phyloP scores from a whole-genome alignment of 2,329 filamentous ascomycete species.

The Cladosporium sp. region DNA sequence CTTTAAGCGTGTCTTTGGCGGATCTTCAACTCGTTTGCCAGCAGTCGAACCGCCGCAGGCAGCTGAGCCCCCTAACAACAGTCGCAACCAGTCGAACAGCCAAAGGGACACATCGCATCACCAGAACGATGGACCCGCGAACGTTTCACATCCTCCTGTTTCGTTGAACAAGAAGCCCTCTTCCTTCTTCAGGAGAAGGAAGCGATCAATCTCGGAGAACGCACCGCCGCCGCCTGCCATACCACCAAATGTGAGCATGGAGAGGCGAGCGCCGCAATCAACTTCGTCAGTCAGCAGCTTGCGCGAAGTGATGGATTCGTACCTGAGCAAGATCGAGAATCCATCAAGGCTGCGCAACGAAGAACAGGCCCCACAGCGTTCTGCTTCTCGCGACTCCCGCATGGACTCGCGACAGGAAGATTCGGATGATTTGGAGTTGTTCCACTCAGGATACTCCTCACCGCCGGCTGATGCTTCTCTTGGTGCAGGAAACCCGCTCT shows the following conservation, averaged over 20 bases:
- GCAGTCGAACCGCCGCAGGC: slow-evolving; percentile 1
- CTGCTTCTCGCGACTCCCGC: slow-evolving; percentile 25
- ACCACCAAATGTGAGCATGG: slow-evolving; percentile 37
- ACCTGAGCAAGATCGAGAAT: slow-evolving; percentile 46
- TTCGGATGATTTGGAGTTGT: slow-evolving; percentile 51
- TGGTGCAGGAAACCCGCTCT: slow-evolving; percentile 35
- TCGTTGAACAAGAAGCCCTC: slow-evolving; percentile 82
- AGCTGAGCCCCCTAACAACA: neutral
- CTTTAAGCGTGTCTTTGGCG: slow-evolving; percentile 85
- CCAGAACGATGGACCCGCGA: neutral
- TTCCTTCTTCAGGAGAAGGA: slow-evolving; percentile 88
- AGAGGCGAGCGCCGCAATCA: slow-evolving; percentile 29
- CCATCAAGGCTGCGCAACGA: slow-evolving; percentile 6
- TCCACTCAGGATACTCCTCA: slow-evolving; percentile 73
- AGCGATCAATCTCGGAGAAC: slow-evolving; percentile 76
- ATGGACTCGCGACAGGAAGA: slow-evolving; percentile 20
- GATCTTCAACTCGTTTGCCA: slow-evolving; percentile 10
- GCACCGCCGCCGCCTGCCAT: slow-evolving; percentile 54
- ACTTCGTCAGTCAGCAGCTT: slow-evolving; percentile 69
- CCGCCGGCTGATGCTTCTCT: slow-evolving; percentile 70
- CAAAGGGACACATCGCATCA: slow-evolving; percentile 1
- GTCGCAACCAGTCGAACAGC: slow-evolving; percentile 6
- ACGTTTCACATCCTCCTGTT: slow-evolving; percentile 17
- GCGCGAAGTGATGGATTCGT: slow-evolving; percentile 82
- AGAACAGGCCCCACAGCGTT: slow-evolving; percentile 22